Conservation (phyloP, 768 basidiomycete species). For the Leccinum pellstonianum region DNA sequence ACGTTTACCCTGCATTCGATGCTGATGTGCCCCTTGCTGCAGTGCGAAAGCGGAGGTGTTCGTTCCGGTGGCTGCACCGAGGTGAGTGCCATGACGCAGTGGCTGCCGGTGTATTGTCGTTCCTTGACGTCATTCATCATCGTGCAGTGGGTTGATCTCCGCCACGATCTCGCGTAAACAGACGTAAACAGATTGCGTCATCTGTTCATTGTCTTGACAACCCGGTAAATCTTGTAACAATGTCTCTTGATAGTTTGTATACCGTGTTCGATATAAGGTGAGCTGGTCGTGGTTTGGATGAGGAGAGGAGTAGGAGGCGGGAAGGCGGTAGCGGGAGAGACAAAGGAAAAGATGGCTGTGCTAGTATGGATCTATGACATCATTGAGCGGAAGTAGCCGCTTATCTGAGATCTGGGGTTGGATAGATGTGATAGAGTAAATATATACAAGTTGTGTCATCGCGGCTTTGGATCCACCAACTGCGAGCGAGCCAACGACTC, state of each 20-base stretch:
- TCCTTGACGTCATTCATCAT: slow-evolving; percentile 27
- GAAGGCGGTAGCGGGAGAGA: background rate
- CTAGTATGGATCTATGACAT: slow-evolving; percentile 27
- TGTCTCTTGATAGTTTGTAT: background rate
- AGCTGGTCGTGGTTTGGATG: background rate
- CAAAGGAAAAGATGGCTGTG: background rate
- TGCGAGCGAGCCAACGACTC: slow-evolving; percentile 20
- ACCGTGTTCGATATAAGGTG: background rate
- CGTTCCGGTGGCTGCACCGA: slow-evolving; percentile 80
- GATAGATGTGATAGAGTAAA: slow-evolving; percentile 29
- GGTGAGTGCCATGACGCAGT: slow-evolving; percentile 47
- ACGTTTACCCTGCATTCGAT: slow-evolving; percentile 11
- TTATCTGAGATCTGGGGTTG: slow-evolving; percentile 37
- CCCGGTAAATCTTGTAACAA: slow-evolving; percentile 8
- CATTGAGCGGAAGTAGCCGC: slow-evolving; percentile 29
- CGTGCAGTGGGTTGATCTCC: slow-evolving; percentile 55
- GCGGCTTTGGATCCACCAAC: slow-evolving; percentile 29
- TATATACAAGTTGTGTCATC: slow-evolving; percentile 41
- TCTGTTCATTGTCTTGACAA: slow-evolving; percentile 34
- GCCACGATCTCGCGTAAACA: slow-evolving; percentile 54
- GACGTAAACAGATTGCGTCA: slow-evolving; percentile 32
- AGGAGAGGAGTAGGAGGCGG: background rate
- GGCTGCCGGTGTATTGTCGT: slow-evolving; percentile 7
- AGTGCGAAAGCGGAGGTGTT: slow-evolving; percentile 85
- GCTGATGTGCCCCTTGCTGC: slow-evolving; percentile 21